phyloP scores from a whole-genome alignment of 73 alveolate species.

The Tetrahymena thermophila region DNA sequence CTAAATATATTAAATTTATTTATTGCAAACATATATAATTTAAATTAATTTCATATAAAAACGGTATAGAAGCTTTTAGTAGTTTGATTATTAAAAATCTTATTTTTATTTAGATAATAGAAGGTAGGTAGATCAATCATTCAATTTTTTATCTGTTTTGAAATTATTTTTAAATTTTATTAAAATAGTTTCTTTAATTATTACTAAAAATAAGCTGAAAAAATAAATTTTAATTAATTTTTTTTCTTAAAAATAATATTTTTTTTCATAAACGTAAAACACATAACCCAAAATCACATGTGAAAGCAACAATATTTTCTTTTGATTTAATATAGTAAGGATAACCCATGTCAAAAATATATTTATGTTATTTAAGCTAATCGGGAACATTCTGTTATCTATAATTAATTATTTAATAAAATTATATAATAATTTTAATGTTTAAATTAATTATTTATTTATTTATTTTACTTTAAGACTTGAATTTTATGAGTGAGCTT shows the following conservation, averaged over 20 bases:
- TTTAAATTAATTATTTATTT: background rate
- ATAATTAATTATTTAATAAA: background rate
- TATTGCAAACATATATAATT: background rate
- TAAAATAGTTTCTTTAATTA: too few relatives aligned
- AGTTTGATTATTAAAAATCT: background rate
- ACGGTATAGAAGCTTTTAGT: background rate
- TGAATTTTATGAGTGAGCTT: background rate
- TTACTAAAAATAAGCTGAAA: too few relatives aligned
- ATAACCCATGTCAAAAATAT: conserved; percentile 44
- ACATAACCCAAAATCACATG: conserved; percentile 37
- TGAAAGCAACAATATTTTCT: background rate
- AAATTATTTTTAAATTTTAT: too few relatives aligned
- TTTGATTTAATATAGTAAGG: conserved; percentile 15
- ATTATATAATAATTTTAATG: background rate
- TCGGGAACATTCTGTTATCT: background rate
- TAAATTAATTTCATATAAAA: background rate
- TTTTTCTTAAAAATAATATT: too few relatives aligned
- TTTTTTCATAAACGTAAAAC: background rate
- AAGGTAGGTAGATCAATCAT: too few relatives aligned
- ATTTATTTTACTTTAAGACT: background rate
- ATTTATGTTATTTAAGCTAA: conserved; percentile 10
- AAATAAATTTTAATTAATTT: too few relatives aligned
- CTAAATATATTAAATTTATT: background rate
- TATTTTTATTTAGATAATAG: too few relatives aligned
- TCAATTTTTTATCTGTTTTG: too few relatives aligned